Evolutionary conservation across 2,329 filamentous ascomycete genomes (phyloP), one percentile per base, ranked within the genome.

Genomic region (Fusarium mundagurra): DNA sequence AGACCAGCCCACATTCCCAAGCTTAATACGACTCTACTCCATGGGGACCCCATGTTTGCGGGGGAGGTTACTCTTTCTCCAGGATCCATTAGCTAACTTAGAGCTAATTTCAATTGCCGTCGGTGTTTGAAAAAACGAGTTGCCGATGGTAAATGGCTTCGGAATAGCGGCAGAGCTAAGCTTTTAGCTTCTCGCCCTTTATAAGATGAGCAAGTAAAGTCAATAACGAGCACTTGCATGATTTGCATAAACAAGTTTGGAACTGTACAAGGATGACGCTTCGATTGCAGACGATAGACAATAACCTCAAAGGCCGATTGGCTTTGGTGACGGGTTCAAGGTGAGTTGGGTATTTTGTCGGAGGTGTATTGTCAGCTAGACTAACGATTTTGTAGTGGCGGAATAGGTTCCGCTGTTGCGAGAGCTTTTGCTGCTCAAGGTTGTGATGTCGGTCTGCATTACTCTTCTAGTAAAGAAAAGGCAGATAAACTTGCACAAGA

Each of bases 391-490:
- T 6, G 48, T 60, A 83, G 81, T 43, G 82, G 81, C 55, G 82
- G 82, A 7, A 83, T 83, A 27, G 82, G 82, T 14, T 80, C 80
- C 11, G 77, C 78, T 1, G 79, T 77, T 58, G 82, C 80, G 18
- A 78, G 71, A 60, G 76, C 76, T 8, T 70, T 83, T 55, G 82
- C 82, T 24, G 78, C 80, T 10, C 78, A 83, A 44, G 82, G 82
- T 2, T 83, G 82, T 39, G 81, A 83, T 69, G 73, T 83, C 29
- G 80, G 74, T 29, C 63, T 83, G 31, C 82, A 83, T 63, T 83
- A 79, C 61, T 78, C 80, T 1, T 80, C 81, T 5, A 83, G 78
- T 63, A 72, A 77, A 71, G 81, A 67, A 39, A 83, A 82, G 33
- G 81, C 80, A 31, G 77, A 81, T 27, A 60, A 62, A 0, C 69